phyloP scores from a whole-genome alignment of 176 grass and related monocot genomes.

The Triticum monococcum region DNA sequence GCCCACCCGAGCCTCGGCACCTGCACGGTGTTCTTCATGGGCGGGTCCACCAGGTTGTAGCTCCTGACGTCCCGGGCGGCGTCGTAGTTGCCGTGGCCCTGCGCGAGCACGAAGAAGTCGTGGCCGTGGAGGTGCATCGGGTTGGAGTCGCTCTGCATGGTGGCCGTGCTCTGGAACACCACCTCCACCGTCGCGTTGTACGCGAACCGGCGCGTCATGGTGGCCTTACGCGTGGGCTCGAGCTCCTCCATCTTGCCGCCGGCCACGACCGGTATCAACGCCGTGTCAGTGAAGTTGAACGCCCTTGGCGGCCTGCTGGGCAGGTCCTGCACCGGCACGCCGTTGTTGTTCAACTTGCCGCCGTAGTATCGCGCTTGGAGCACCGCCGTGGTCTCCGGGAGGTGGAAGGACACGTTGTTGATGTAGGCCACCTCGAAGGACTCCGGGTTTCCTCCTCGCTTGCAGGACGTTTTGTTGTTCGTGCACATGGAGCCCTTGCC shows the following conservation, averaged over 20 bases:
- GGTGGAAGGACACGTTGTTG: not conserved
- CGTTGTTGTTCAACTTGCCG: not conserved
- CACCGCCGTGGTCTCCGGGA: not conserved
- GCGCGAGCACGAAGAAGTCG: not conserved
- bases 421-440: not conserved
- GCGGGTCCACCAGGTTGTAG: not conserved
- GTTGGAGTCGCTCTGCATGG: not conserved
- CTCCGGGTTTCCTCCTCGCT: not conserved
- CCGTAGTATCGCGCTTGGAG: not conserved
- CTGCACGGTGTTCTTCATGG: not conserved
- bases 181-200: not conserved
- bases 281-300: not conserved
- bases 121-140: not conserved
- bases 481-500: not conserved
- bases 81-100: not conserved
- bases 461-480: not conserved
- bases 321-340: not conserved
- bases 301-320: not conserved
- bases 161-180: not conserved
- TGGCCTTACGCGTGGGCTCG: not conserved
- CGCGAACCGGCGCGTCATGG: not conserved
- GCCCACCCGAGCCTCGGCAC: not conserved
- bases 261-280: not conserved
- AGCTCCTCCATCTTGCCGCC: not conserved
- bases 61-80: not conserved